A percentile compares a stretch with the other conserved stretches of the same genome.
phyloP scores from a whole-genome alignment of 108 stramenopile species.

The Nitzschia putrida region DNA sequence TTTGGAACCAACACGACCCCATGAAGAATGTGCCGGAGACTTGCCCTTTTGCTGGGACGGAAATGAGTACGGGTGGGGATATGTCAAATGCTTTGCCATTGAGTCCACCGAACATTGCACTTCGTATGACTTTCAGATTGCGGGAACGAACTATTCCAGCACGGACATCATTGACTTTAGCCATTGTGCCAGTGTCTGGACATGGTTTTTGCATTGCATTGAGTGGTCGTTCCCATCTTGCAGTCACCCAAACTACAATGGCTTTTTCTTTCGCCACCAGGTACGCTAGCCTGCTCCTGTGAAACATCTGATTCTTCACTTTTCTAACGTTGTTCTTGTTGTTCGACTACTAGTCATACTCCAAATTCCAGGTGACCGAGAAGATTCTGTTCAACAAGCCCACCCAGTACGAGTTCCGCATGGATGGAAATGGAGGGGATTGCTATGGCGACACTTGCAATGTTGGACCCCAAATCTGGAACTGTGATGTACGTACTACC shows the following conservation, averaged over 20 bases:
- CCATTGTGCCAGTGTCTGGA: conserved; percentile 8
- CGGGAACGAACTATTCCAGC: background rate
- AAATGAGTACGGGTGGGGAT: background rate
- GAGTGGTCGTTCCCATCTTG: background rate
- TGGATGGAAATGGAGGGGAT: background rate
- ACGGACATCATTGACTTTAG: background rate
- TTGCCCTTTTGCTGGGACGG: conserved; percentile 10
- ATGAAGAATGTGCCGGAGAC: background rate
- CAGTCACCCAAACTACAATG: background rate
- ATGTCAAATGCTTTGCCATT: conserved; percentile 6
- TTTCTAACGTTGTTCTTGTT: background rate
- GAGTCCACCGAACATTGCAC: conserved; percentile 1
- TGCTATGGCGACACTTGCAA: background rate
- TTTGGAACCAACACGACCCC: conserved; percentile 5
- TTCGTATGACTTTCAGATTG: conserved; percentile 8
- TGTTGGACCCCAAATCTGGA: background rate
- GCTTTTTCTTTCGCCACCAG: background rate
- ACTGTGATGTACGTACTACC: background rate
- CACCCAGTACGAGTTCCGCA: background rate
- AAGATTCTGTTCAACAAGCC: background rate
- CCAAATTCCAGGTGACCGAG: background rate
- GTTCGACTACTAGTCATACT: background rate
- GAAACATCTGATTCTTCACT: background rate
- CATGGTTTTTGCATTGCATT: conserved; percentile 9
- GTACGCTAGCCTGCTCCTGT: background rate